A percentile compares a stretch with the other conserved stretches of the same genome.
phyloP scores from a whole-genome alignment of 1,139 yeast species.

The Pichia inconspicua region DNA sequence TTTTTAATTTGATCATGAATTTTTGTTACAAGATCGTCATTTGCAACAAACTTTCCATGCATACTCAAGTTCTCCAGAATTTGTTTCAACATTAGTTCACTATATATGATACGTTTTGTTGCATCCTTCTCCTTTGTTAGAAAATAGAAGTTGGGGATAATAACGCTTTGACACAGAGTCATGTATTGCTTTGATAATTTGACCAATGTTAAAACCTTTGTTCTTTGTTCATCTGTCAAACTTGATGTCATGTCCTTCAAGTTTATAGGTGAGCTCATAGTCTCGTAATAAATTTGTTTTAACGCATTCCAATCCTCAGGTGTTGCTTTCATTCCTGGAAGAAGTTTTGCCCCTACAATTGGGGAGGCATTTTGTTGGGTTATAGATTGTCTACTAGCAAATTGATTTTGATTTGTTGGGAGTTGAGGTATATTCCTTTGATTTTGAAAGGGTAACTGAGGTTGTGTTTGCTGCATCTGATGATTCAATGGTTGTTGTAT shows the following conservation, averaged over 20 bases:
- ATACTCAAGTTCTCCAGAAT: conserved; percentile 61
- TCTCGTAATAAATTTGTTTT: conserved; percentile 60
- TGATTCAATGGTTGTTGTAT: conserved; percentile 5
- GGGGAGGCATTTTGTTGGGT: conserved; percentile 13
- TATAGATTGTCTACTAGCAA: conserved; percentile 11
- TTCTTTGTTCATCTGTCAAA: conserved; percentile 57
- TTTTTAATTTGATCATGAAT: conserved; percentile 65
- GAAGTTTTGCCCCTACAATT: conserved; percentile 23
- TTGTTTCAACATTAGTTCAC: conserved; percentile 71
- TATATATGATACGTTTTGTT: conserved; percentile 66
- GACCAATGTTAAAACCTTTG: conserved; percentile 51
- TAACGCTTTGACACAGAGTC: conserved; percentile 56
- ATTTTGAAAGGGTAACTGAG: conserved; percentile 2
- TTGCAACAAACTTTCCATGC: conserved; percentile 57
- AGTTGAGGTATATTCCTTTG: conserved; percentile 16
- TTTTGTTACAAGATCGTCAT: conserved; percentile 62
- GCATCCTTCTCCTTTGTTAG: conserved; percentile 69
- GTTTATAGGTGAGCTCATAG: conserved; percentile 56
- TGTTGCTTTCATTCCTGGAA: conserved; percentile 31
- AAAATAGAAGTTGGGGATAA: conserved; percentile 69
- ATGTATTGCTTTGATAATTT: conserved; percentile 54
- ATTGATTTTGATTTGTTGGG: conserved; percentile 29
- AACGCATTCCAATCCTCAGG: conserved; percentile 48
- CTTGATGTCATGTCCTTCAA: conserved; percentile 57
- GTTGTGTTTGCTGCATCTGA: conserved; percentile 1